These are phyloP conservation scores for Taxawa tesnikishii DNA, from an alignment of 2,329 filamentous ascomycete species.

Conservation along the genomic window DNA sequence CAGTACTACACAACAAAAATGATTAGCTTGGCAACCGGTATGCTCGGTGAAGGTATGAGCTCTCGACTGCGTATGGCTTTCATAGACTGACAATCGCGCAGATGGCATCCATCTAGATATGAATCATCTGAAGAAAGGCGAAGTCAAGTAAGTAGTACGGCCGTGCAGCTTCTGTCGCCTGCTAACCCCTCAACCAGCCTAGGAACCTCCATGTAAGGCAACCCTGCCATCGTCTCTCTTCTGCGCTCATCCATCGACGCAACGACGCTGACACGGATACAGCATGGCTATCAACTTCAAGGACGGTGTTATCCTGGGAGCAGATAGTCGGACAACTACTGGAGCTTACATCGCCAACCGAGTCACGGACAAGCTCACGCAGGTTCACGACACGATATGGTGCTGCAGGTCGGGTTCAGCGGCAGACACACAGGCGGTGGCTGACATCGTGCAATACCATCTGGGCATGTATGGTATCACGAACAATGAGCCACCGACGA, in stretches of 20 bases:
- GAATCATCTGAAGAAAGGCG: constrained; percentile 95
- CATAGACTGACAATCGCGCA: constrained; percentile 27
- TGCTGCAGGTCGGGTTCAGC: constrained; percentile 97
- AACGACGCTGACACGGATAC: constrained; percentile 15
- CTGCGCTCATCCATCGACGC: constrained; percentile 6
- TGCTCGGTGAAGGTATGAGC: constrained; percentile 26
- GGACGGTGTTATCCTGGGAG: constrained; percentile 93
- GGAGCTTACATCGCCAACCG: constrained; percentile 97
- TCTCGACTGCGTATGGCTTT: constrained; percentile 5
- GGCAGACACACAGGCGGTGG: constrained; percentile 93
- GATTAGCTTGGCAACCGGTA: constrained; percentile 24
- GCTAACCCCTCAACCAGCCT: constrained; percentile 45
- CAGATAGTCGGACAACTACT: constrained; percentile 94
- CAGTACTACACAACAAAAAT: too few relatives aligned
- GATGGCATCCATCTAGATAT: constrained; percentile 99
- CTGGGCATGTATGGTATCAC: constrained; percentile 82
- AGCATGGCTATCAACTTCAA: constrained; percentile 99
- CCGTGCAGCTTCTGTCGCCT: too few relatives aligned
- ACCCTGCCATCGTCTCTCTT: not conserved
- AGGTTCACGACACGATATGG: constrained; percentile 98
- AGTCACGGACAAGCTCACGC: constrained; percentile 97
- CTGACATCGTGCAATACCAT: constrained; percentile 96
- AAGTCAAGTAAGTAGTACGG: constrained; percentile 82
- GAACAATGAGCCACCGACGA: constrained; percentile 83
- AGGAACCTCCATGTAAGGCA: constrained; percentile 85